Evolutionary conservation across 345 rosid genomes (phyloP).

Genomic region (Syzygium grande): DNA sequence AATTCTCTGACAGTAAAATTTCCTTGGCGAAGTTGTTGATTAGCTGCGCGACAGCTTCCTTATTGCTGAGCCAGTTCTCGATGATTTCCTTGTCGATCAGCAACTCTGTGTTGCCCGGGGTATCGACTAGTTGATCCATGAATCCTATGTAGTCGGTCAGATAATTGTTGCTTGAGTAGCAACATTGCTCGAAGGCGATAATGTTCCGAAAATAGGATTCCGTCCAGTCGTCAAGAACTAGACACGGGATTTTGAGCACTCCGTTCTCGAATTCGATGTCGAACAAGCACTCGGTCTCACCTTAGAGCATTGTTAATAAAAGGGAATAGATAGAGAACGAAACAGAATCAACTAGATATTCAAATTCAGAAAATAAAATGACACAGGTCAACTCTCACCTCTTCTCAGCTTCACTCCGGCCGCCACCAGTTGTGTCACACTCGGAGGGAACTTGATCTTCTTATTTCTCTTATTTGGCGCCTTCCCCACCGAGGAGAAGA

Average conservation of each 20-base stretch:
- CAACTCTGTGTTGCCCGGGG: neutral
- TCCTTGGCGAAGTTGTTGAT: neutral
- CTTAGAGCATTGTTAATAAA: neutral
- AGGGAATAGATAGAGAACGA: neutral
- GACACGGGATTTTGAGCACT: conserved; percentile 4
- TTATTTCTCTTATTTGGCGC: too few relatives aligned
- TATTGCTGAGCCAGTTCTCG: neutral
- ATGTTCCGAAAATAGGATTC: conserved; percentile 3
- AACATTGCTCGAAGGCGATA: conserved; percentile 11
- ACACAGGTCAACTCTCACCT: neutral
- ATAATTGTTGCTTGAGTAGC: neutral
- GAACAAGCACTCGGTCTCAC: neutral
- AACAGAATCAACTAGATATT: neutral
- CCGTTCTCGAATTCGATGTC: conserved; percentile 9
- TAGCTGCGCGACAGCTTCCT: neutral
- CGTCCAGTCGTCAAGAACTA: neutral
- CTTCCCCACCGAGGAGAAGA: too few relatives aligned
- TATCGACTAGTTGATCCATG: neutral
- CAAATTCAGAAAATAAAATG: neutral
- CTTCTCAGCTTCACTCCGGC: neutral
- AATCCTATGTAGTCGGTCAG: neutral
- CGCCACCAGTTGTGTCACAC: neutral
- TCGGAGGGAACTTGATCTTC: too few relatives aligned
- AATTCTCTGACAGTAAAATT: too few relatives aligned
- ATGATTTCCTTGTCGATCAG: neutral